These are phyloP conservation scores for Volutella citrinella DNA, from an alignment of 2,329 filamentous ascomycete genomes.

Conservation along the genomic window DNA sequence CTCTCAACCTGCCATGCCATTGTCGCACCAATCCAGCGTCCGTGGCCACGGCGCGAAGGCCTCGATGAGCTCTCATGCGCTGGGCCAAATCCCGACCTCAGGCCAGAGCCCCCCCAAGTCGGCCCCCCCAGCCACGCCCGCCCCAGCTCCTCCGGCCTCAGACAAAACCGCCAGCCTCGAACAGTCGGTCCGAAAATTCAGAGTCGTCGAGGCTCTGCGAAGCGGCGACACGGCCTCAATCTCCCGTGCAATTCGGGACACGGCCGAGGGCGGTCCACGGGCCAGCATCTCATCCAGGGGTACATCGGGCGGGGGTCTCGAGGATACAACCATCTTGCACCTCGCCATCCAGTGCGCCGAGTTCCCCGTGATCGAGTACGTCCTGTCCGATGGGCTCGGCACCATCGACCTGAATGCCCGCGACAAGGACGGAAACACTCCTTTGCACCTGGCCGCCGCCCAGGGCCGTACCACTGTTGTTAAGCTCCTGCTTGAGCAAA, in stretches of 20 bases:
- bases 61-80: slow-evolving; percentile 39
- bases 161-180: slow-evolving; percentile 66
- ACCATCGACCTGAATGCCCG: slow-evolving; percentile 81
- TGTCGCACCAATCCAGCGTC: slow-evolving; percentile 33
- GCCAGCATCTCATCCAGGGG: slow-evolving; percentile 56
- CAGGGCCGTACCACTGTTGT: slow-evolving; percentile 81
- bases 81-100: slow-evolving; percentile 43
- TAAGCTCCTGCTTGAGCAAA: slow-evolving; percentile 76
- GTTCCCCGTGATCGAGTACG: slow-evolving; percentile 86
- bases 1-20: slow-evolving; percentile 31
- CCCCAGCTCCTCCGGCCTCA: no score
- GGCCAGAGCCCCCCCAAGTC: slow-evolving; percentile 23
- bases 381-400: slow-evolving; percentile 71
- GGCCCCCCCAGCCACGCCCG: no score
- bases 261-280: slow-evolving; percentile 49
- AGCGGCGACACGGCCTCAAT: slow-evolving; percentile 90
- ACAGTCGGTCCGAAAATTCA: slow-evolving; percentile 91
- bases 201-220: slow-evolving; percentile 87
- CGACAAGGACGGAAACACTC: slow-evolving; percentile 92
- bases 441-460: slow-evolving; percentile 81
- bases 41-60: slow-evolving; percentile 46
- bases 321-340: slow-evolving; percentile 88
- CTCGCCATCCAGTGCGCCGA: slow-evolving; percentile 95
- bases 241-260: slow-evolving; percentile 76
- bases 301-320: slow-evolving; percentile 47